Percentiles rank a stretch among this genome's conserved stretches.
Evolutionary conservation across 352 stramenopile genomes (phyloP).

Genomic region (Saprolegnia parasitica): DNA sequence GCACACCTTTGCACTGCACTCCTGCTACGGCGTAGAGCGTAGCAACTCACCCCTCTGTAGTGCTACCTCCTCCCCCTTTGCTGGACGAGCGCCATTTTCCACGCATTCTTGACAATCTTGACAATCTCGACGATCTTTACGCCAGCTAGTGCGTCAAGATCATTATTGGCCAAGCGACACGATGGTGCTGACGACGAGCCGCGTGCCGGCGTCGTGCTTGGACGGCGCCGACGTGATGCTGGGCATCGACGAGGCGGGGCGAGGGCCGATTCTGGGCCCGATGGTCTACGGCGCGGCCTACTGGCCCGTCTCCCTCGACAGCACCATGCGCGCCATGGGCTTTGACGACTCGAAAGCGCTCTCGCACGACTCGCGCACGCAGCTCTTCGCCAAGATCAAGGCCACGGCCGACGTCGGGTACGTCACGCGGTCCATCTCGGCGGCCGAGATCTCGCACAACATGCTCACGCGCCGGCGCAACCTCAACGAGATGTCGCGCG

Average conservation of each 20-base stretch:
- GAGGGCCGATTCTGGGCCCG: slow-evolving; percentile 90
- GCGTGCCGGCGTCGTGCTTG: slow-evolving; percentile 55
- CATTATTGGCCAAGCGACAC: background rate
- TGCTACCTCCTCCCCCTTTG: no score
- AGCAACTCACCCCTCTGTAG: no score
- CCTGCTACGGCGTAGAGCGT: no score
- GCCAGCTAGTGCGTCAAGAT: background rate
- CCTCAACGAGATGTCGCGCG: slow-evolving; percentile 93
- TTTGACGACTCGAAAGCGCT: slow-evolving; percentile 96
- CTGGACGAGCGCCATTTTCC: no score
- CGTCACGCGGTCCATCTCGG: slow-evolving; percentile 74
- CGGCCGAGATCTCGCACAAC: slow-evolving; percentile 92
- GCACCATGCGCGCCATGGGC: slow-evolving; percentile 73
- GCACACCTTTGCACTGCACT: no score
- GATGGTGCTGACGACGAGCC: slow-evolving; percentile 49
- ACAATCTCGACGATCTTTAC: no score
- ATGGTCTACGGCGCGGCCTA: slow-evolving; percentile 94
- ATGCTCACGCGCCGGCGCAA: slow-evolving; percentile 90
- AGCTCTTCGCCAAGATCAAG: slow-evolving; percentile 87
- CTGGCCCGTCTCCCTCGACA: slow-evolving; percentile 72
- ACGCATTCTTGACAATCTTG: background rate
- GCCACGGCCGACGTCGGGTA: slow-evolving; percentile 59
- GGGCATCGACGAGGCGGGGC: slow-evolving; percentile 93
- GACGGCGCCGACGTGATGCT: slow-evolving; percentile 78
- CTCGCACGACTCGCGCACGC: slow-evolving; percentile 75